Evolutionary conservation across 805 yeast genomes (phyloP).

Genomic region (Myxozyma neglecta): DNA sequence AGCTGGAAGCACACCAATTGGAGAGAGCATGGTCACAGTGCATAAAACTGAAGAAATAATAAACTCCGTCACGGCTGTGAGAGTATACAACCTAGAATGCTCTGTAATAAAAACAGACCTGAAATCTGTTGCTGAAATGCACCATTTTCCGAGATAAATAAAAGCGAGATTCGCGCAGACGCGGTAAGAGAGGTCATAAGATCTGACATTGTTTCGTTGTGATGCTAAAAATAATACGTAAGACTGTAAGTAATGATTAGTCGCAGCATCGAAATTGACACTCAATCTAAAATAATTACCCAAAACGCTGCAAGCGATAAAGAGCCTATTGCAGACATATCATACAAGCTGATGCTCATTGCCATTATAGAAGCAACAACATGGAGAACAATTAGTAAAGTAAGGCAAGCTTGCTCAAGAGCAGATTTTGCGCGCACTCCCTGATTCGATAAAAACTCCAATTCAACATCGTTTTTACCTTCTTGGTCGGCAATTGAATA

Average conservation of each 20-base stretch:
- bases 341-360: not conserved
- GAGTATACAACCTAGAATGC: constrained; percentile 29
- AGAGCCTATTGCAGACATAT: not conserved
- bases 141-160: constrained; percentile 29
- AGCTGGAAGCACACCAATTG: constrained; percentile 14
- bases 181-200: constrained; percentile 15
- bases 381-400: not conserved
- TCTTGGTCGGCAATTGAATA: not conserved
- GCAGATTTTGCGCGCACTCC: constrained; percentile 34
- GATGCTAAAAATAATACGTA: constrained; percentile 9
- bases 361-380: not conserved
- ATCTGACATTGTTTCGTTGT: constrained; percentile 19
- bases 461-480: constrained; percentile 25
- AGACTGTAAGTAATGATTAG: not conserved
- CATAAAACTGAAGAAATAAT: constrained; percentile 47
- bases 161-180: constrained; percentile 35
- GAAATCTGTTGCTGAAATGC: constrained; percentile 25
- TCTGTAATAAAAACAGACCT: constrained; percentile 32
- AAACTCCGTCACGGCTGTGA: constrained; percentile 39
- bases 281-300: not conserved
- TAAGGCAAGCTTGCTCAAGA: constrained; percentile 32
- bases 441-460: constrained; percentile 34
- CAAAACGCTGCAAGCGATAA: constrained; percentile 2
- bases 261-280: not conserved
- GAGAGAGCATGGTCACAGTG: constrained; percentile 36